These are phyloP conservation scores for Eucalyptus erythrocorys DNA, from an alignment of 345 rosid species.

Conservation along the genomic window DNA sequence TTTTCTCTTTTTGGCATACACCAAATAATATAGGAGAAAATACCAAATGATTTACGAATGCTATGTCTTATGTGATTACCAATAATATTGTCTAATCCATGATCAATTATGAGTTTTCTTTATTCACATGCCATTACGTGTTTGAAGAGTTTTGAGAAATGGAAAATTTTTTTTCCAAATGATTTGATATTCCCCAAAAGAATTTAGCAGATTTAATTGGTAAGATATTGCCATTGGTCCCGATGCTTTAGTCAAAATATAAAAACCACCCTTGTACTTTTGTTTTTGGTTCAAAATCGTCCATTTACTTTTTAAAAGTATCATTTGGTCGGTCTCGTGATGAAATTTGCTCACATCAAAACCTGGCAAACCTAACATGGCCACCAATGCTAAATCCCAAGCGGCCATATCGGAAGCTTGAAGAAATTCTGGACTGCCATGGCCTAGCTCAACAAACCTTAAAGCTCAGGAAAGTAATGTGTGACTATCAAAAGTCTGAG, in stretches of 20 bases:
- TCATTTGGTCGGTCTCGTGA: neutral
- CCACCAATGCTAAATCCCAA: neutral
- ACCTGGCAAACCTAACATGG: neutral
- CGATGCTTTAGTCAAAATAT: neutral
- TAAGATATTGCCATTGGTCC: neutral
- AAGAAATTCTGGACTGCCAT: neutral
- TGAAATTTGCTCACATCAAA: too few relatives aligned
- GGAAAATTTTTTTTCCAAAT: too few relatives aligned
- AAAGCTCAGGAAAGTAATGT: neutral
- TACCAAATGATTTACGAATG: rapidly evolving
- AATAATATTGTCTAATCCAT: too few relatives aligned
- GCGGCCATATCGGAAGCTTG: neutral
- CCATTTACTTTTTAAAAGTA: too few relatives aligned
- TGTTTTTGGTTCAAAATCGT: neutral
- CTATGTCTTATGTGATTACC: too few relatives aligned
- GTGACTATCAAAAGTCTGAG: neutral
- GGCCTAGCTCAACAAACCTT: neutral
- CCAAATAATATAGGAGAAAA: too few relatives aligned
- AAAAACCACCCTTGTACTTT: neutral
- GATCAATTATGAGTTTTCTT: too few relatives aligned
- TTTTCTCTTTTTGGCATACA: too few relatives aligned
- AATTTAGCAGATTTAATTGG: neutral
- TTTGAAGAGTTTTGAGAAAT: neutral
- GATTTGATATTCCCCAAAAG: too few relatives aligned
- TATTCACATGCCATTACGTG: too few relatives aligned